Percentiles rank a stretch among this genome's conserved stretches.
phyloP scores from a whole-genome alignment of 306 rosid genomes.

The Inga oerstediana region DNA sequence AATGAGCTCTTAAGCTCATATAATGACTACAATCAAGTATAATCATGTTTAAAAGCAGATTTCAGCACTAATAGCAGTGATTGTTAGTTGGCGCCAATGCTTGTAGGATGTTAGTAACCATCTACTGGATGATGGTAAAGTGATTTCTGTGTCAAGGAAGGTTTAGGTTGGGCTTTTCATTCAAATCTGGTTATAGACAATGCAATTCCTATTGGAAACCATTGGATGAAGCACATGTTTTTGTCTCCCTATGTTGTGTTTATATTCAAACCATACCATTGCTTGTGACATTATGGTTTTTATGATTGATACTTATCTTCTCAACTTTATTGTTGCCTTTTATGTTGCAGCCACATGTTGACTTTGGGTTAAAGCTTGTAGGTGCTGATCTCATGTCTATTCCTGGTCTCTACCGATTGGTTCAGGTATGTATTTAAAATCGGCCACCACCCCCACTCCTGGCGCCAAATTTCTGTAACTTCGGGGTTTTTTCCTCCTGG shows the following conservation, averaged over 20 bases:
- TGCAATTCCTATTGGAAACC: background rate
- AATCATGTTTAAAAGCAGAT: background rate
- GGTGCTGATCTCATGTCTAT: constrained; percentile 97
- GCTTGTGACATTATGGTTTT: background rate
- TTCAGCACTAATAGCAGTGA: constrained; percentile 8
- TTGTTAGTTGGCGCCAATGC: constrained; percentile 23
- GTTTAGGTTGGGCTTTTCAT: background rate
- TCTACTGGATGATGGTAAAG: constrained; percentile 12
- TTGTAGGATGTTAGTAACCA: constrained; percentile 16
- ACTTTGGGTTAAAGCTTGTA: constrained; percentile 84
- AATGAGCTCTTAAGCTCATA: too few relatives aligned
- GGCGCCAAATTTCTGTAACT: background rate
- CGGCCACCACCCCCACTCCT: background rate
- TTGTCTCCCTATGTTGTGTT: background rate
- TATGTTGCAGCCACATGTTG: constrained; percentile 85
- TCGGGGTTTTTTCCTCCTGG: background rate
- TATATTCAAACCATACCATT: background rate
- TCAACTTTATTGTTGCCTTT: constrained; percentile 11
- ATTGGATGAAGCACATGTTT: background rate
- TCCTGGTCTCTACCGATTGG: constrained; percentile 84
- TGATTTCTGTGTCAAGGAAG: constrained; percentile 19
- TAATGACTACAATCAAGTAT: constrained; percentile 12
- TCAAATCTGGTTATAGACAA: constrained; percentile 10
- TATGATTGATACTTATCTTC: constrained; percentile 16
- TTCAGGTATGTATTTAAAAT: constrained; percentile 61